These are phyloP conservation scores for Nemania bipapillata DNA, from an alignment of 2,329 filamentous ascomycete species.

Conservation along the genomic window DNA sequence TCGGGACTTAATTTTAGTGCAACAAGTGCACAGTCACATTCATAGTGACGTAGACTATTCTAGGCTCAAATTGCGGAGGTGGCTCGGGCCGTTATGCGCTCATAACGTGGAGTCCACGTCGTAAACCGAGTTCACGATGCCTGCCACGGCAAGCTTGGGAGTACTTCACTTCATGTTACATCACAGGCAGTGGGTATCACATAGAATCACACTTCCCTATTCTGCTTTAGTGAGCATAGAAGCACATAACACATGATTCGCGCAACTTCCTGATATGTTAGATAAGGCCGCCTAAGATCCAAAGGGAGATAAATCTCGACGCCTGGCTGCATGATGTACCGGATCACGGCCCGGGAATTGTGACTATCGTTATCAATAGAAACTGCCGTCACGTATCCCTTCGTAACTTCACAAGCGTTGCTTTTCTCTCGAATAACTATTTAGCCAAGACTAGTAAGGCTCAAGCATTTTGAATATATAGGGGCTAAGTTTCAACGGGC, in stretches of 20 bases:
- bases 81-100: not conserved
- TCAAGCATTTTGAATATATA: not conserved
- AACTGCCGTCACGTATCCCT: not conserved
- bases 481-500: not conserved
- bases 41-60: conserved; percentile 2
- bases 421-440: not conserved
- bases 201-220: conserved; percentile 15
- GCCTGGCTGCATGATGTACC: conserved; percentile 24
- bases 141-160: not conserved
- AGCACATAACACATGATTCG: conserved; percentile 3
- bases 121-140: not conserved
- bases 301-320: not conserved
- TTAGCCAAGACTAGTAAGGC: not conserved
- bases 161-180: not conserved
- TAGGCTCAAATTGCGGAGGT: not conserved
- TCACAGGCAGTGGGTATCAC: conserved; percentile 10
- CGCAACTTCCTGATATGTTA: conserved; percentile 20
- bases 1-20: not conserved
- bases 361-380: not conserved
- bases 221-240: conserved; percentile 8
- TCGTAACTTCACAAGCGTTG: not conserved
- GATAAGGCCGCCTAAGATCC: not conserved
- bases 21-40: conserved; percentile 2
- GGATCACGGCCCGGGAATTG: conserved; percentile 1
- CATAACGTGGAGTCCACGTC: conserved; percentile 3